Evolutionary conservation across 2,329 filamentous ascomycete species (phyloP), one percentile per base, ranked within the genome.

Genomic region (Diaporthe capsici): DNA sequence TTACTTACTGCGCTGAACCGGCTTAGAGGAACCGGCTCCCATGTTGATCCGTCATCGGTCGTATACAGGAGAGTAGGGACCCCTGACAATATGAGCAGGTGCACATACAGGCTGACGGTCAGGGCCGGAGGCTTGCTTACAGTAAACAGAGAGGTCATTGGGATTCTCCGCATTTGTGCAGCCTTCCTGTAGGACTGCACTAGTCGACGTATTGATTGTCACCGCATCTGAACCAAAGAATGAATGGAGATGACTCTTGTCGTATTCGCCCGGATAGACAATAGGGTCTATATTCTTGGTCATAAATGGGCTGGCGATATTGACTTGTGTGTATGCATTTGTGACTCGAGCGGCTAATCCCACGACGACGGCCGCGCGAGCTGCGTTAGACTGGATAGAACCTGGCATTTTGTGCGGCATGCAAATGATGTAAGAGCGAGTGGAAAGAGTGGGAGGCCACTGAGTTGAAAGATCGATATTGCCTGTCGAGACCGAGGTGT

Each of bases 221-320:
- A 82, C 77, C 37, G 78, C 80, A 61, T 84, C 82, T 53, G 82
- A 84, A 39, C 83, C 83, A 73, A 84, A 84, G 76, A 83, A 84
- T 8, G 81, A 82, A 77, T 84, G 83, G 71, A 84, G 28, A 51
- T 84, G 83, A 17, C 82, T 82, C 78, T 81, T 82, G 70, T 58
- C 55, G 61, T 84, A 80, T 73, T 80, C 65, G 7, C 81, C 80
- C 1, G 82, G 82, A 57, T 79, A 82, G n/a, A 82, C 79, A n/a
- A 84, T 83, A 1, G 82, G 82, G 39, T 84, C 81, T 10, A 83
- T 81, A 71, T 82, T 83, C 78, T 83, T 83, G 67, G 79, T 75
- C 79, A 83, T 83, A 57, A 83, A 81, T 42, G 79, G 79, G 15
- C 53, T 31, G 28, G 72, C 75, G 22, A 77, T 75, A 61, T 76